phyloP scores from a whole-genome alignment of 2,329 filamentous ascomycete genomes.

The Onygena corvina region DNA sequence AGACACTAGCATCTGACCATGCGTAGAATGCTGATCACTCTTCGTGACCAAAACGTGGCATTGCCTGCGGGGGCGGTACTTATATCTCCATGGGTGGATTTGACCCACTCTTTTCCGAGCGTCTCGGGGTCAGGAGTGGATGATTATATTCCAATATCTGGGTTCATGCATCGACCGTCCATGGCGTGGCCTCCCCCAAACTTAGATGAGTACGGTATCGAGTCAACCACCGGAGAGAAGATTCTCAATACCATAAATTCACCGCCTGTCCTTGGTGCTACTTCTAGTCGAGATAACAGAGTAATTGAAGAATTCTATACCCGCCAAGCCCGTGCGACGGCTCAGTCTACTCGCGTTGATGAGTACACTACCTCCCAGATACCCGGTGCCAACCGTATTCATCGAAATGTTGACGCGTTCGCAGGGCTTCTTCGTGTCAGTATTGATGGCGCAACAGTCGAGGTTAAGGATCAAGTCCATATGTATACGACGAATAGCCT shows the following conservation, averaged over 20 bases:
- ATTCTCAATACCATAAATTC: conserved; percentile 11
- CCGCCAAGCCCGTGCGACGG: conserved; percentile 22
- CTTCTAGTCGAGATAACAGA: conserved; percentile 6
- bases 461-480: conserved; percentile 86
- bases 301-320: conserved; percentile 13
- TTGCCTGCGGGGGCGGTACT: conserved; percentile 81
- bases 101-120: conserved; percentile 92
- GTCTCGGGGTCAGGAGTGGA: conserved; percentile 58
- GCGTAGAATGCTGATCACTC: conserved; percentile 55
- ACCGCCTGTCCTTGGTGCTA: conserved; percentile 10
- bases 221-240: conserved; percentile 39
- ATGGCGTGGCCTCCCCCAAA: conserved; percentile 87
- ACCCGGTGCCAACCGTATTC: conserved; percentile 10
- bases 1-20: neutral
- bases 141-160: conserved; percentile 79
- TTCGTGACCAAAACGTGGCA: conserved; percentile 72
- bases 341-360: conserved; percentile 22
- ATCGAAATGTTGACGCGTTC: conserved; percentile 14
- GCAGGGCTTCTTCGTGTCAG: conserved; percentile 48
- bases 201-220: conserved; percentile 52
- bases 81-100: conserved; percentile 89
- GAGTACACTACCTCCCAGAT: conserved; percentile 7
- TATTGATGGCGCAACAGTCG: conserved; percentile 57
- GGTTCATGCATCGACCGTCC: conserved; percentile 85
- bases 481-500: conserved; percentile 76